phyloP scores from a whole-genome alignment of 2,329 filamentous ascomycete species.

The Trichoderma pleuroti region DNA sequence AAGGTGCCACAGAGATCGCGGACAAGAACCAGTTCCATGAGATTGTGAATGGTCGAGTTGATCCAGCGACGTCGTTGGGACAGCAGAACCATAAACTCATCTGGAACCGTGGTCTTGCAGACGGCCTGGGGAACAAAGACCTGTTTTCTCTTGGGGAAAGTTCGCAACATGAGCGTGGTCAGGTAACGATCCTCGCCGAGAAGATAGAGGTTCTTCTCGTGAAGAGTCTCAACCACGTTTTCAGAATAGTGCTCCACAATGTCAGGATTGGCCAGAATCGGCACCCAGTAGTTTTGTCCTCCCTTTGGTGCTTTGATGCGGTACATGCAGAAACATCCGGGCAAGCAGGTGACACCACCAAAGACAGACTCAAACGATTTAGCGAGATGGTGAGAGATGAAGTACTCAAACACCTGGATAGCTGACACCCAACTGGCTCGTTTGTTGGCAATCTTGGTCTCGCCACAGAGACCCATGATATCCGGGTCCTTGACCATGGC shows the following conservation, averaged over 20 bases:
- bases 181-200: constrained; percentile 93
- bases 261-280: constrained; percentile 95
- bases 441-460: constrained; percentile 99
- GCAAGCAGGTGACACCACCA: constrained; percentile 96
- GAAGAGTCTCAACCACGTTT: constrained; percentile 95
- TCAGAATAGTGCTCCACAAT: constrained; percentile 99
- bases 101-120: constrained; percentile 96
- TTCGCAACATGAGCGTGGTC: constrained; percentile 95
- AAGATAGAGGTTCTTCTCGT: constrained; percentile 93
- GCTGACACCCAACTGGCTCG: constrained; percentile 90
- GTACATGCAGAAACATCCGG: constrained; percentile 99
- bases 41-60: constrained; percentile 97
- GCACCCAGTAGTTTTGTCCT: constrained; percentile 98
- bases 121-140: constrained; percentile 98
- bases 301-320: constrained; percentile 99
- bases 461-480: constrained; percentile 97
- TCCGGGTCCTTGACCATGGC: constrained; percentile 99
- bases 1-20: constrained; percentile 96
- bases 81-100: constrained; percentile 84
- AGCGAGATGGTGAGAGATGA: constrained; percentile 94
- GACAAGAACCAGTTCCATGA: constrained; percentile 95
- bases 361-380: constrained; percentile 99
- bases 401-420: constrained; percentile 99
- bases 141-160: constrained; percentile 98
- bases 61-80: constrained; percentile 98